These are phyloP conservation scores for Rhypophila decipiens DNA, from an alignment of 495 filamentous ascomycete species.

Conservation along the genomic window DNA sequence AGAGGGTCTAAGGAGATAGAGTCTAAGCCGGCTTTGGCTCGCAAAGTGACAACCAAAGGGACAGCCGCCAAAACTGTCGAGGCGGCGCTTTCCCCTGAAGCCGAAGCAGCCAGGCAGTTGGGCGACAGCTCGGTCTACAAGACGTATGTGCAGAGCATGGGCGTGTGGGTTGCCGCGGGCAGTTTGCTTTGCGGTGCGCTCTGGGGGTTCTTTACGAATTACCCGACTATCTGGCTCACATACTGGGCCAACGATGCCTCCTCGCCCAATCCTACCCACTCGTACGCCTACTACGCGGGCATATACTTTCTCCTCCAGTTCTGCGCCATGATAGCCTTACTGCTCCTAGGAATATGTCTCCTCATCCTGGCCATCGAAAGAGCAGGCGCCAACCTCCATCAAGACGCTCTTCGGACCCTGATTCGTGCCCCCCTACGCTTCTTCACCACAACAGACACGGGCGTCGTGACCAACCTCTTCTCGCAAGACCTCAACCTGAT, in stretches of 20 bases:
- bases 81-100: slow-evolving; percentile 28
- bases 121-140: slow-evolving; percentile 24
- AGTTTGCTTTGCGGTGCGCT: slow-evolving; percentile 19
- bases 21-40: background rate
- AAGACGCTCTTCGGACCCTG: background rate
- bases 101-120: slow-evolving; percentile 12
- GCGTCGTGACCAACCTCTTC: slow-evolving; percentile 18
- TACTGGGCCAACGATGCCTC: slow-evolving; percentile 29
- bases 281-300: slow-evolving; percentile 42
- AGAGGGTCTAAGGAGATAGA: background rate
- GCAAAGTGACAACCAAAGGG: background rate
- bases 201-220: slow-evolving; percentile 31
- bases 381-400: background rate
- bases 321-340: background rate
- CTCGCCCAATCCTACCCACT: slow-evolving; percentile 19
- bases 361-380: background rate
- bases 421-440: slow-evolving; percentile 7
- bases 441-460: slow-evolving; percentile 14
- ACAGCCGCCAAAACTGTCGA: background rate
- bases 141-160: slow-evolving; percentile 34
- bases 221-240: slow-evolving; percentile 32
- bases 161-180: slow-evolving; percentile 6
- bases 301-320: slow-evolving; percentile 49
- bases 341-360: slow-evolving; percentile 2
- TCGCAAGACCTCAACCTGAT: slow-evolving; percentile 28